Percentiles rank a stretch among this genome's conserved stretches.
Conservation (phyloP, 768 basidiomycete genomes). For the Boletus rufocinnamomeus region DNA sequence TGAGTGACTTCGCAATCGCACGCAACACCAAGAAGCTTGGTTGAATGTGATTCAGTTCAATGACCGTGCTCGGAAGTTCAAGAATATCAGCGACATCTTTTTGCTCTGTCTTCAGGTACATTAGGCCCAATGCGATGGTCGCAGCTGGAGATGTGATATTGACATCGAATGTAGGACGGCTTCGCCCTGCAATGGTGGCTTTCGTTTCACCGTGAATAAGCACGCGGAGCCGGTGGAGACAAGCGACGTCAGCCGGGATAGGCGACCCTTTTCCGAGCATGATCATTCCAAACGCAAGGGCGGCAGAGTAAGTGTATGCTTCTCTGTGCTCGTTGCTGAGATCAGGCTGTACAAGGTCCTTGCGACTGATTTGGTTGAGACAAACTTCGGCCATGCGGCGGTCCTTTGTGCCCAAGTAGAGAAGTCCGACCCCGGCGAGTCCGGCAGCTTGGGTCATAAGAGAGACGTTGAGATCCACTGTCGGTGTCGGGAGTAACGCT, state of each 20-base stretch:
- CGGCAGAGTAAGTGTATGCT: conserved; percentile 86
- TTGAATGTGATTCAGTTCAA: conserved; percentile 81
- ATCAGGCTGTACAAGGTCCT: conserved; percentile 78
- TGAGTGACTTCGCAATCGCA: conserved; percentile 72
- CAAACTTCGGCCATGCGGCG: conserved; percentile 93
- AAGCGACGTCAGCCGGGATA: conserved; percentile 73
- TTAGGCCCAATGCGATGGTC: conserved; percentile 84
- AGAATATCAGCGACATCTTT: conserved; percentile 86
- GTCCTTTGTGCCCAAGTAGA: conserved; percentile 87
- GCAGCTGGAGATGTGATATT: conserved; percentile 93
- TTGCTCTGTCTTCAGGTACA: conserved; percentile 87
- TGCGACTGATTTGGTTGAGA: conserved; percentile 77
- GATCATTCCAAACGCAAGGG: conserved; percentile 92
- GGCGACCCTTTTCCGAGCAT: conserved; percentile 87
- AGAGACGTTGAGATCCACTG: conserved; percentile 87
- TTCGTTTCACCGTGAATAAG: conserved; percentile 75
- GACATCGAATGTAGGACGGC: conserved; percentile 66
- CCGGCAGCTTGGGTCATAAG: conserved; percentile 90
- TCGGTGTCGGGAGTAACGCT: conserved; percentile 84
- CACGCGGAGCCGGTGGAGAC: conserved; percentile 68
- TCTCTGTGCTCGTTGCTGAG: conserved; percentile 88
- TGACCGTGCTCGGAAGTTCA: conserved; percentile 76
- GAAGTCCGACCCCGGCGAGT: conserved; percentile 80
- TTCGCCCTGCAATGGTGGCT: conserved; percentile 37
- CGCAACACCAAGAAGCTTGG: conserved; percentile 86